phyloP scores from a whole-genome alignment of 805 yeast species.

The Pichia scutulata region DNA sequence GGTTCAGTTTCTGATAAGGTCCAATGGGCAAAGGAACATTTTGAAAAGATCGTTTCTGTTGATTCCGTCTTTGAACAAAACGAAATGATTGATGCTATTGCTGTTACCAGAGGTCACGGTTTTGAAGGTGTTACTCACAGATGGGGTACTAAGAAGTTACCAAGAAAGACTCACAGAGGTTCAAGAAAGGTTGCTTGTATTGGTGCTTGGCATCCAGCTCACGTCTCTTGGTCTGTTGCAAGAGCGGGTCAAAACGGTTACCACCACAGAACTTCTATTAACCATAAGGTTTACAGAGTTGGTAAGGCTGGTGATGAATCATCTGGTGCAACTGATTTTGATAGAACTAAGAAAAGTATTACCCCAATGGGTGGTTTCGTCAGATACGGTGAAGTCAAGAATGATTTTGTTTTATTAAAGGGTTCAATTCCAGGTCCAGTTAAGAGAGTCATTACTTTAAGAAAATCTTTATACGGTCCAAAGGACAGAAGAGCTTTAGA shows the following conservation, averaged over 20 bases:
- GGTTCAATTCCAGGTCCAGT: slow-evolving; percentile 99
- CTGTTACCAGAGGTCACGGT: slow-evolving; percentile 99
- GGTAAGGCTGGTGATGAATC: slow-evolving; percentile 95
- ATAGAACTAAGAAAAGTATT: slow-evolving; percentile 99
- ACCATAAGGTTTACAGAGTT: slow-evolving; percentile 99
- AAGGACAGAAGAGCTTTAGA: slow-evolving; percentile 97
- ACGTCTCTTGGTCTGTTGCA: slow-evolving; percentile 99
- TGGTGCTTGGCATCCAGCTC: slow-evolving; percentile 99
- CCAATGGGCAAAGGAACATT: slow-evolving; percentile 97
- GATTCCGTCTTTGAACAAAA: slow-evolving; percentile 96
- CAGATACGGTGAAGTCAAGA: slow-evolving; percentile 96
- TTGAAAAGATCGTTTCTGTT: slow-evolving; percentile 96
- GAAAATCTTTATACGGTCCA: slow-evolving; percentile 97
- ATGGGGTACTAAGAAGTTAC: slow-evolving; percentile 99
- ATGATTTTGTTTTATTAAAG: slow-evolving; percentile 95
- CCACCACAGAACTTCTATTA: slow-evolving; percentile 99
- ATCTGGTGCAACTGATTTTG: slow-evolving; percentile 93
- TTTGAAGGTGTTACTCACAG: slow-evolving; percentile 99
- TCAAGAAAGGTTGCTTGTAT: slow-evolving; percentile 99
- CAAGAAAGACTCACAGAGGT: slow-evolving; percentile 99
- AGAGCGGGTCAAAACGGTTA: slow-evolving; percentile 99
- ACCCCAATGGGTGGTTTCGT: slow-evolving; percentile 99
- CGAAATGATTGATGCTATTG: slow-evolving; percentile 97
- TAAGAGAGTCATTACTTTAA: slow-evolving; percentile 98
- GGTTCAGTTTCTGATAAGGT: slow-evolving; percentile 97